Evolutionary conservation across 208 protist genomes (phyloP).

Genomic region (Leishmania mexicana): DNA sequence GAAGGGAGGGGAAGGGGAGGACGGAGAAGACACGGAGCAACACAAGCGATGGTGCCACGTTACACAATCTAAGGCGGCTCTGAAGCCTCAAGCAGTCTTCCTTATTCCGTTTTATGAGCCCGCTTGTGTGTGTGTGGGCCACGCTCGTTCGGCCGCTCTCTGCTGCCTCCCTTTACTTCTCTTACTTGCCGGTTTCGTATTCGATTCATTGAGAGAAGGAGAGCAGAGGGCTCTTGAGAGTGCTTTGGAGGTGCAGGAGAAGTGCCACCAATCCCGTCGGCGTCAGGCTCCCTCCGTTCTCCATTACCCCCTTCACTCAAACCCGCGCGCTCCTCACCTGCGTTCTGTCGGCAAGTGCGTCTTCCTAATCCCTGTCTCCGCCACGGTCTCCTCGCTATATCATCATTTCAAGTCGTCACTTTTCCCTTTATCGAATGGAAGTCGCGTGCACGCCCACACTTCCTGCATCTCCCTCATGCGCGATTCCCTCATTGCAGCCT

Average conservation of each 20-base stretch:
- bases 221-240: not conserved
- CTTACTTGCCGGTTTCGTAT: not conserved
- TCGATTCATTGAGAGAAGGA: not conserved
- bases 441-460: not conserved
- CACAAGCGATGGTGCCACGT: not conserved
- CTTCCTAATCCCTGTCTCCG: too few relatives aligned
- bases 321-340: not conserved
- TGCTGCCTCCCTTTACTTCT: not conserved
- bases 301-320: not conserved
- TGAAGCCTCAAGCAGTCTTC: not conserved
- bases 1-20: too few relatives aligned
- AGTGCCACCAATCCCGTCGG: not conserved
- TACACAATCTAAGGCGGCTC: not conserved
- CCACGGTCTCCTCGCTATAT: not conserved
- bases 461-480: not conserved
- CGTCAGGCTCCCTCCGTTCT: not conserved
- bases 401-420: not conserved
- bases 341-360: not conserved
- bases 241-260: not conserved
- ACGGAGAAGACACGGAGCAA: not conserved
- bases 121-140: not conserved
- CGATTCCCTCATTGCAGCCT: conserved; percentile 2
- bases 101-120: not conserved
- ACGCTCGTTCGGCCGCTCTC: not conserved
- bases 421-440: not conserved